A percentile compares a stretch with the other conserved stretches of the same genome.
Conservation (phyloP, 371 early-diverging fungal species). For the Mucor lusitanicus region DNA sequence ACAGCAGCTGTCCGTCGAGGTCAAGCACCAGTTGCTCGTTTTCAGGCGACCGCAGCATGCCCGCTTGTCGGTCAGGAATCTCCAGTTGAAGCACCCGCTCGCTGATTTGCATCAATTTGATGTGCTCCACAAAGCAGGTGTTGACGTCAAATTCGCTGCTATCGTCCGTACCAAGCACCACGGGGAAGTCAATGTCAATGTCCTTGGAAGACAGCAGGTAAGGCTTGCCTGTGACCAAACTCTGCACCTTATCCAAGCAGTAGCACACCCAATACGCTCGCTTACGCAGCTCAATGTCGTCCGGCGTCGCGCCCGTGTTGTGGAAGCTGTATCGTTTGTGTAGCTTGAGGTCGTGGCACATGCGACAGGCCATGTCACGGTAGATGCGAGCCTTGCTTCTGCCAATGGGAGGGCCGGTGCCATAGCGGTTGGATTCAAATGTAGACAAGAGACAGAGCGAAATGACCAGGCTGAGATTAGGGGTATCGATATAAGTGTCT, state of each 20-base stretch:
- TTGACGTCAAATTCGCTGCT: slow-evolving; percentile 25
- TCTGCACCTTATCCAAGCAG: slow-evolving; percentile 31
- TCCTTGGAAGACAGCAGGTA: slow-evolving; percentile 20
- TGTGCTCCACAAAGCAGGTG: slow-evolving; percentile 31
- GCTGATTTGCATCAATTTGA: slow-evolving; percentile 30
- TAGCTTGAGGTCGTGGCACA: slow-evolving; percentile 33
- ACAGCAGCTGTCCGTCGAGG: slow-evolving; percentile 21
- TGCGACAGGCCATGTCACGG: slow-evolving; percentile 33
- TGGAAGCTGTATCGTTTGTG: slow-evolving; percentile 20
- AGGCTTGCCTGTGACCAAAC: slow-evolving; percentile 21
- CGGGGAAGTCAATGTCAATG: slow-evolving; percentile 29
- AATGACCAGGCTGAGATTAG: slow-evolving; percentile 29
- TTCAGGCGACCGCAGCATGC: slow-evolving; percentile 13
- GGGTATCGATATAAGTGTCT: slow-evolving; percentile 18
- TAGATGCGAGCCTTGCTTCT: slow-evolving; percentile 16
- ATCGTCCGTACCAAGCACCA: slow-evolving; percentile 27
- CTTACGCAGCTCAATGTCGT: slow-evolving; percentile 24
- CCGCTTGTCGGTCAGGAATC: slow-evolving; percentile 18
- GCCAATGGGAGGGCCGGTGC: slow-evolving; percentile 5
- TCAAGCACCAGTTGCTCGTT: slow-evolving; percentile 23
- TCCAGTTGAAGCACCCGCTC: slow-evolving; percentile 22
- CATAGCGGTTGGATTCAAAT: slow-evolving; percentile 24
- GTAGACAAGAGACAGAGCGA: slow-evolving; percentile 27
- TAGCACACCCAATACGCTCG: slow-evolving; percentile 37
- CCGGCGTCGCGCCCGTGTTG: slow-evolving; percentile 6